Conservation (phyloP, 257 asterid genomes). For the Solanum clarkiae region DNA sequence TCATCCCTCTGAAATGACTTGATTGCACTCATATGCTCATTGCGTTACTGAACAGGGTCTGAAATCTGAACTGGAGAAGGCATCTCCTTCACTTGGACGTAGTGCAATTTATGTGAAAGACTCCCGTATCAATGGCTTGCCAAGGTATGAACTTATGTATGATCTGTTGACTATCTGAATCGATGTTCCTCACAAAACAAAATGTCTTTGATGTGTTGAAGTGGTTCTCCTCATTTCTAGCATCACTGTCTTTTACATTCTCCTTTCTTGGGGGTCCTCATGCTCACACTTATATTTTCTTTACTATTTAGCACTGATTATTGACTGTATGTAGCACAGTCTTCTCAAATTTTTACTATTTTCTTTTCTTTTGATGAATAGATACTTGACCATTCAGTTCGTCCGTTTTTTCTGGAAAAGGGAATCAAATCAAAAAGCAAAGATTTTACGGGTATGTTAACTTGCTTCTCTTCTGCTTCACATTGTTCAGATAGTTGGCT, state of each 20-base stretch:
- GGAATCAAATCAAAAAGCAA: slow-evolving; percentile 98
- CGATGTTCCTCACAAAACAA: background rate
- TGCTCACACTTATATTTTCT: background rate
- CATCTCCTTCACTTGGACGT: slow-evolving; percentile 93
- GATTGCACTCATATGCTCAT: background rate
- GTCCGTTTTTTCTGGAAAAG: slow-evolving; percentile 99
- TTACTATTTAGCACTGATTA: background rate
- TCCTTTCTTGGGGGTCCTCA: background rate
- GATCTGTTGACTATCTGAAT: background rate
- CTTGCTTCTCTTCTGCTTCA: background rate
- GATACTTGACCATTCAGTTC: slow-evolving; percentile 90
- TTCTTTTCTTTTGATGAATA: slow-evolving; percentile 12
- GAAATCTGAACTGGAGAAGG: slow-evolving; percentile 92
- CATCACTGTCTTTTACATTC: background rate
- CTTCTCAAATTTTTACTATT: background rate
- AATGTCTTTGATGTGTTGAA: background rate
- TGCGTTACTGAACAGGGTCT: slow-evolving; percentile 48
- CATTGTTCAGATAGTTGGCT: background rate
- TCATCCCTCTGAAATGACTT: background rate
- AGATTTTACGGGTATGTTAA: slow-evolving; percentile 77
- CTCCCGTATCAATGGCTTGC: slow-evolving; percentile 82
- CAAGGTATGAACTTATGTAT: slow-evolving; percentile 42
- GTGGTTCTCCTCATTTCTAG: background rate
- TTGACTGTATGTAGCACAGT: background rate
- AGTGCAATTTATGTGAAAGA: slow-evolving; percentile 83